phyloP scores from a whole-genome alignment of 805 yeast genomes.

The Hemisphaericaspora nanyangensis region DNA sequence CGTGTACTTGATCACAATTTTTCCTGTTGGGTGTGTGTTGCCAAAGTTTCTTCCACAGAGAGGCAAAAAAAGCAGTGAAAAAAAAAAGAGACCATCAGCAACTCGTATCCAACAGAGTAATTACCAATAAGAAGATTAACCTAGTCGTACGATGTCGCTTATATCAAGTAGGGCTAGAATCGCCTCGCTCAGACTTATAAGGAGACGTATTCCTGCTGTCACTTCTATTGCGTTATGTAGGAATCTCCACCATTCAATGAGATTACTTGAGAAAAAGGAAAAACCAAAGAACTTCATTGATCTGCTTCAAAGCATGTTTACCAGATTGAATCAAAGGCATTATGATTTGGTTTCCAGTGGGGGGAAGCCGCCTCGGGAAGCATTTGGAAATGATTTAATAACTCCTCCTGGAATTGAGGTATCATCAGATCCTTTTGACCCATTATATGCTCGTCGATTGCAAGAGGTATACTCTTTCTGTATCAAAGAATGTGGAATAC shows the following conservation, averaged over 20 bases:
- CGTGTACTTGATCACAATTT: too few relatives aligned
- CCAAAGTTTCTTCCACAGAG: not conserved
- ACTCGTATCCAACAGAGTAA: too few relatives aligned
- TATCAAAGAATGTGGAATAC: slow-evolving; percentile 6
- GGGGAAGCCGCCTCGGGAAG: too few relatives aligned
- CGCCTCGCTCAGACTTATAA: not conserved
- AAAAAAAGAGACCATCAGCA: too few relatives aligned
- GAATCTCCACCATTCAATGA: not conserved
- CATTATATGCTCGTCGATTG: slow-evolving; percentile 4
- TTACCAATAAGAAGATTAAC: too few relatives aligned
- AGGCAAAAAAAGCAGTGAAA: not conserved
- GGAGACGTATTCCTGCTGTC: not conserved
- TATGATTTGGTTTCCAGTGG: too few relatives aligned
- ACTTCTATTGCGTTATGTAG: not conserved
- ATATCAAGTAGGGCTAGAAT: not conserved
- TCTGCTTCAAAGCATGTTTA: not conserved
- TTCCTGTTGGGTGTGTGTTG: too few relatives aligned
- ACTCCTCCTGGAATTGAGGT: slow-evolving; percentile 1
- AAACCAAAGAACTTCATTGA: not conserved
- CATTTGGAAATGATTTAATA: not conserved
- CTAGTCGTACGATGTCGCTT: too few relatives aligned
- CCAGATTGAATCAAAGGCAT: not conserved
- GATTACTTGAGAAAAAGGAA: not conserved
- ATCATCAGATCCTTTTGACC: slow-evolving; percentile 6
- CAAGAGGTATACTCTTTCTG: slow-evolving; percentile 4